A percentile compares a stretch with the other conserved stretches of the same genome.
phyloP scores from a whole-genome alignment of 257 asterid genomes.

The Pogostemon cablin region DNA sequence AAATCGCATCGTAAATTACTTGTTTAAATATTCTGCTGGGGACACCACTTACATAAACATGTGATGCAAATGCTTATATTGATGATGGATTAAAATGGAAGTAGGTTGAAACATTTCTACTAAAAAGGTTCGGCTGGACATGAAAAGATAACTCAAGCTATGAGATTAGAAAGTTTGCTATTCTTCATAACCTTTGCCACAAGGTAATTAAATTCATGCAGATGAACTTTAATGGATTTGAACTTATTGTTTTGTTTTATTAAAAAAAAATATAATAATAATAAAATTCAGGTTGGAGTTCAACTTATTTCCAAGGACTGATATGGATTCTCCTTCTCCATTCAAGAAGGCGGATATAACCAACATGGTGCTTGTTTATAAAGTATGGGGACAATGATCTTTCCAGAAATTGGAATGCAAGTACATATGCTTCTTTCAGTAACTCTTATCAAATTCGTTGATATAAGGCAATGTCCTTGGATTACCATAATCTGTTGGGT shows the following conservation, averaged over 20 bases:
- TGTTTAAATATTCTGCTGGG: constrained; percentile 70
- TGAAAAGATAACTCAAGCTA: constrained; percentile 55
- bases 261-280: background rate
- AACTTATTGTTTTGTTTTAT: background rate
- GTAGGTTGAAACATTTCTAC: constrained; percentile 68
- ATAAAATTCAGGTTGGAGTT: constrained; percentile 61
- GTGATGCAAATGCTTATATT: constrained; percentile 39
- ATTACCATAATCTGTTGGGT: too few species aligned
- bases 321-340: constrained; percentile 70
- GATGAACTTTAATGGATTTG: constrained; percentile 14
- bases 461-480: too few species aligned
- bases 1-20: constrained; percentile 48
- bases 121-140: constrained; percentile 62
- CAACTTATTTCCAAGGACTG: constrained; percentile 82
- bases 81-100: constrained; percentile 66
- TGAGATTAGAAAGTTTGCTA: constrained; percentile 64
- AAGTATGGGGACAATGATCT: constrained; percentile 46
- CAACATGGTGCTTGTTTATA: constrained; percentile 75
- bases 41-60: constrained; percentile 45
- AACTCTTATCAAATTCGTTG: too few species aligned
- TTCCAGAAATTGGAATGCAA: constrained; percentile 14
- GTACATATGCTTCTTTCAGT: too few species aligned
- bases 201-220: constrained; percentile 46
- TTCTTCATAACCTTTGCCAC: constrained; percentile 84
- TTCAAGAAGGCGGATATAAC: constrained; percentile 69